Percentiles rank a stretch among this genome's conserved stretches.
Conservation (phyloP, 78 protist genomes). For the Dictyostelium capitatum region DNA sequence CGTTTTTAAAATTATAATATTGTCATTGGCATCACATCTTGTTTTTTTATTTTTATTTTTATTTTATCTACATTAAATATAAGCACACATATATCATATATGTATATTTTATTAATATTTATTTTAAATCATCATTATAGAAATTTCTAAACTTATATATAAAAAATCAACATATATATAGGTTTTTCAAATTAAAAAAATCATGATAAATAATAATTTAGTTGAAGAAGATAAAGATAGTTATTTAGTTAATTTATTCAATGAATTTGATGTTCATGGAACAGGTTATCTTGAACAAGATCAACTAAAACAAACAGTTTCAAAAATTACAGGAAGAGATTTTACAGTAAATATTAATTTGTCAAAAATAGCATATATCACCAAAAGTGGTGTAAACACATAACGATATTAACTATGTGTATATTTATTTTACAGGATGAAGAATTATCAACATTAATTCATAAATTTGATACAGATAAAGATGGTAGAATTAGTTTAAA, state of each 20-base stretch:
- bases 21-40: not conserved
- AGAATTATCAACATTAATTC: constrained; percentile 3
- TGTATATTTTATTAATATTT: too few relatives aligned
- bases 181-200: not conserved
- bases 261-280: constrained; percentile 51
- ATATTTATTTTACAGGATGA: not conserved
- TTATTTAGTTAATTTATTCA: constrained; percentile 34
- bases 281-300: constrained; percentile 56
- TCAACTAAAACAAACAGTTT: constrained; percentile 38
- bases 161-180: too few relatives aligned
- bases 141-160: not conserved
- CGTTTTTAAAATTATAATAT: not conserved
- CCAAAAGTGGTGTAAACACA: not conserved
- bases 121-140: not conserved
- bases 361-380: too few relatives aligned
- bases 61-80: not conserved
- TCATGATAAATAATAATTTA: not conserved
- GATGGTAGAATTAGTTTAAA: constrained; percentile 70
- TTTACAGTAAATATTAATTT: not conserved
- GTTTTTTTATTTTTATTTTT: not conserved
- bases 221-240: not conserved
- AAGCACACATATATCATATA: not conserved
- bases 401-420: too few relatives aligned
- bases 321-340: constrained; percentile 51
- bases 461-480: constrained; percentile 14